Percentiles rank a stretch among this genome's conserved stretches.
Evolutionary conservation across 352 stramenopile species (phyloP).

Genomic region (Plasmopara muralis): DNA sequence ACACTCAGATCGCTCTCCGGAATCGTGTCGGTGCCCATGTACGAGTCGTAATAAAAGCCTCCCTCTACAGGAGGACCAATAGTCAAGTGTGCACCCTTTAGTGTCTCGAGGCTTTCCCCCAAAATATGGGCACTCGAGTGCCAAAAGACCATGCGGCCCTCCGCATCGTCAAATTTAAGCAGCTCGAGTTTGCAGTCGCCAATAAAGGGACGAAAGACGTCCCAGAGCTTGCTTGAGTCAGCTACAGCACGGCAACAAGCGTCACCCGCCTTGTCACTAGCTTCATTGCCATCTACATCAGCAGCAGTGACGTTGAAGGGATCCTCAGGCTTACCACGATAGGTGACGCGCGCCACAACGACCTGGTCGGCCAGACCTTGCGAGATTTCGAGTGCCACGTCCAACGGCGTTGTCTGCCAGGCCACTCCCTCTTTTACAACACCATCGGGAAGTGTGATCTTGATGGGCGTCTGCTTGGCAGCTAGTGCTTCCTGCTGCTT

Average conservation of each 20-base stretch:
- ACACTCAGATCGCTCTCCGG: slow-evolving; percentile 78
- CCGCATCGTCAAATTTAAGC: slow-evolving; percentile 97
- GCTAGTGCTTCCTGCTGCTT: slow-evolving; percentile 57
- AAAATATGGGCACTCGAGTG: slow-evolving; percentile 97
- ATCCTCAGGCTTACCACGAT: slow-evolving; percentile 58
- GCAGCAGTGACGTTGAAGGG: slow-evolving; percentile 76
- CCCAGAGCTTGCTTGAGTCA: slow-evolving; percentile 89
- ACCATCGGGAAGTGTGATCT: slow-evolving; percentile 96
- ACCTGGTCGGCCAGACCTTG: slow-evolving; percentile 92
- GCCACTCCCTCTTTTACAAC: slow-evolving; percentile 86
- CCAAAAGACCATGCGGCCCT: slow-evolving; percentile 96
- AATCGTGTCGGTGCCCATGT: slow-evolving; percentile 90
- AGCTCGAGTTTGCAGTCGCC: slow-evolving; percentile 95
- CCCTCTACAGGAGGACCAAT: slow-evolving; percentile 92
- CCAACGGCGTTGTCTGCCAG: slow-evolving; percentile 95
- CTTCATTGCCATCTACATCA: slow-evolving; percentile 85
- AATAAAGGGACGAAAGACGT: slow-evolving; percentile 95
- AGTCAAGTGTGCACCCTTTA: slow-evolving; percentile 95
- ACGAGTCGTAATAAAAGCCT: slow-evolving; percentile 99
- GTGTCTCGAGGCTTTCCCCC: slow-evolving; percentile 94
- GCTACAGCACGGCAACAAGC: slow-evolving; percentile 48
- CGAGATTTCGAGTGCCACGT: slow-evolving; percentile 93
- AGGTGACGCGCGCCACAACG: slow-evolving; percentile 91
- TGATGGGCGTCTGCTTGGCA: slow-evolving; percentile 89
- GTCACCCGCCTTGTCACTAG: slow-evolving; percentile 44